A percentile compares a stretch with the other conserved stretches of the same genome.
These are phyloP conservation scores for Schizophyllum amplum DNA, from an alignment of 1,284 basidiomycete species.

Conservation along the genomic window DNA sequence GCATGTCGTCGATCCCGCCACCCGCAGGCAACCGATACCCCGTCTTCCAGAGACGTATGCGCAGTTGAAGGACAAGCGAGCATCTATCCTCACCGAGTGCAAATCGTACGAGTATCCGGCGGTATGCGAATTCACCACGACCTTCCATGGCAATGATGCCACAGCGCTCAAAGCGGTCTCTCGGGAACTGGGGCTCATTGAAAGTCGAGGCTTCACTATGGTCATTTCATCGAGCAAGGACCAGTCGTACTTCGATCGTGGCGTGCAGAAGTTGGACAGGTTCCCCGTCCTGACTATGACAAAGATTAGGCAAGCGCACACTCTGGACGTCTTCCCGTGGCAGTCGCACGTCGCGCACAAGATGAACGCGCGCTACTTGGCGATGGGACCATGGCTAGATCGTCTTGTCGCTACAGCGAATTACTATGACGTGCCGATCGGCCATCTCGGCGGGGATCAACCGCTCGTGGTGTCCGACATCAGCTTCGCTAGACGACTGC, in stretches of 20 bases:
- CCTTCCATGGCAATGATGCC: conserved; percentile 75
- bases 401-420: conserved; percentile 78
- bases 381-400: conserved; percentile 74
- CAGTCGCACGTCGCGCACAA: conserved; percentile 64
- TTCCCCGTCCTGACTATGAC: conserved; percentile 89
- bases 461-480: conserved; percentile 85
- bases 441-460: conserved; percentile 88
- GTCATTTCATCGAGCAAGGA: conserved; percentile 86
- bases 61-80: conserved; percentile 13
- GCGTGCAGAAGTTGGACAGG: conserved; percentile 66
- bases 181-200: conserved; percentile 74
- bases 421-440: conserved; percentile 90
- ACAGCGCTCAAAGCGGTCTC: conserved; percentile 85
- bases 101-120: conserved; percentile 52
- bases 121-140: conserved; percentile 61
- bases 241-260: conserved; percentile 76
- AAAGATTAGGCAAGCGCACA: conserved; percentile 66
- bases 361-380: conserved; percentile 82
- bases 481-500: conserved; percentile 82
- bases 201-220: conserved; percentile 66
- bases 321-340: conserved; percentile 74
- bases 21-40: conserved; percentile 75
- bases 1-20: conserved; percentile 87
- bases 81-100: neutral
- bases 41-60: conserved; percentile 72